Evolutionary conservation across 1,284 basidiomycete species (phyloP).

Genomic region (Wallemia mellicola): DNA sequence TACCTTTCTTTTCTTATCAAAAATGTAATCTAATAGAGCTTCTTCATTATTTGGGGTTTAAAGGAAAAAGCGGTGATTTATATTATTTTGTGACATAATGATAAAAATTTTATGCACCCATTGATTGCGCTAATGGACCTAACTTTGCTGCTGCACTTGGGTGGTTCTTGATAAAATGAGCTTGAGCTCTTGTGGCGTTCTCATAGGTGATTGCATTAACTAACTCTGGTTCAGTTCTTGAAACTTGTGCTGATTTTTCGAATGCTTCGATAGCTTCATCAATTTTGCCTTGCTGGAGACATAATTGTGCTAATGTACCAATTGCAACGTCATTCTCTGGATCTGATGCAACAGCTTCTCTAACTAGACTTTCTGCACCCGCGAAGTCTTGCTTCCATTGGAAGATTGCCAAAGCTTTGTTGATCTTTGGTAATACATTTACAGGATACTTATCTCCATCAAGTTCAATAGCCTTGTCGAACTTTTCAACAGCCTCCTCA

Average conservation of each 20-base stretch:
- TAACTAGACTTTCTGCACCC: conserved; percentile 55
- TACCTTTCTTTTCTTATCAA: neutral
- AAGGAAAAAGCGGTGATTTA: neutral
- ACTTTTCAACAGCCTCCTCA: conserved; percentile 75
- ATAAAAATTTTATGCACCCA: conserved; percentile 6
- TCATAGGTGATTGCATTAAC: conserved; percentile 33
- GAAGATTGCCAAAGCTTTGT: conserved; percentile 84
- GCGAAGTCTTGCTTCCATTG: conserved; percentile 80
- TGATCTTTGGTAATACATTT: conserved; percentile 80
- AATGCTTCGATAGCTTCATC: conserved; percentile 69
- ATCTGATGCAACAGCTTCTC: conserved; percentile 62
- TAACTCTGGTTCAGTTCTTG: conserved; percentile 71
- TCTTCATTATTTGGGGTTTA: neutral
- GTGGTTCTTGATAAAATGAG: conserved; percentile 50
- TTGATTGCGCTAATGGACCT: conserved; percentile 16
- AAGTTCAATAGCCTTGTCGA: conserved; percentile 70
- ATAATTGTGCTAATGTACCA: conserved; percentile 77
- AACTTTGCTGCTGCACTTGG: conserved; percentile 34
- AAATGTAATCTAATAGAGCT: neutral
- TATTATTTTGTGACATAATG: neutral
- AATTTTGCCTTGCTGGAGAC: conserved; percentile 69
- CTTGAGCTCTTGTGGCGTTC: conserved; percentile 46
- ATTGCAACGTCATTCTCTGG: conserved; percentile 88
- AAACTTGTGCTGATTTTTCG: conserved; percentile 49
- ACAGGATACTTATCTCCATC: conserved; percentile 40